phyloP scores from a whole-genome alignment of 805 yeast species.

The Yamadazyma akitaensis region DNA sequence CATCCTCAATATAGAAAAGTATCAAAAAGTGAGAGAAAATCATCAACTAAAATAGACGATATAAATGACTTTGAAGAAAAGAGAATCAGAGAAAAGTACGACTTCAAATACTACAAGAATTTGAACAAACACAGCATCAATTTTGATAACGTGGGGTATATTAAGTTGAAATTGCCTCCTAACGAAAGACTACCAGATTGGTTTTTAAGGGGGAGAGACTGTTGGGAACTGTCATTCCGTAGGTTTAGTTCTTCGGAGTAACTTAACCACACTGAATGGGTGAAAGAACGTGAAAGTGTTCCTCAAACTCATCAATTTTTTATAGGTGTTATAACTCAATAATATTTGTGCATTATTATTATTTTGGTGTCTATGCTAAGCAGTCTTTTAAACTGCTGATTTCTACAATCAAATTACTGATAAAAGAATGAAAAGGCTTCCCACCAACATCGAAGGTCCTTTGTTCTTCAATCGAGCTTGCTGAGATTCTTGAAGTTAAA shows the following conservation, averaged over 20 bases:
- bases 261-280: no score
- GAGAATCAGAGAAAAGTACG: conserved; percentile 21
- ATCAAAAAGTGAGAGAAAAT: conserved; percentile 8
- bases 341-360: neutral
- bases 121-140: conserved; percentile 28
- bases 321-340: neutral
- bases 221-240: conserved; percentile 55
- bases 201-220: conserved; percentile 62
- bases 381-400: conserved; percentile 34
- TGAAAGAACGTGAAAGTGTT: no score
- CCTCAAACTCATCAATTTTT: no score
- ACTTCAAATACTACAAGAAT: conserved; percentile 42
- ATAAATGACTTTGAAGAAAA: conserved; percentile 13
- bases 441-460: conserved; percentile 50
- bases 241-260: neutral
- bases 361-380: neutral
- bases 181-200: conserved; percentile 69
- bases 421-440: conserved; percentile 20
- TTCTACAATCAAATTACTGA: conserved; percentile 32
- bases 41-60: conserved; percentile 12
- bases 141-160: conserved; percentile 35
- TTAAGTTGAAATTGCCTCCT: conserved; percentile 54
- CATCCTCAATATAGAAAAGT: conserved; percentile 3
- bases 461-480: conserved; percentile 65
- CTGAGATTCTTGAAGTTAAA: conserved; percentile 61